Evolutionary conservation across 352 stramenopile genomes (phyloP).

Genomic region (Pelagophyceae sp.): DNA sequence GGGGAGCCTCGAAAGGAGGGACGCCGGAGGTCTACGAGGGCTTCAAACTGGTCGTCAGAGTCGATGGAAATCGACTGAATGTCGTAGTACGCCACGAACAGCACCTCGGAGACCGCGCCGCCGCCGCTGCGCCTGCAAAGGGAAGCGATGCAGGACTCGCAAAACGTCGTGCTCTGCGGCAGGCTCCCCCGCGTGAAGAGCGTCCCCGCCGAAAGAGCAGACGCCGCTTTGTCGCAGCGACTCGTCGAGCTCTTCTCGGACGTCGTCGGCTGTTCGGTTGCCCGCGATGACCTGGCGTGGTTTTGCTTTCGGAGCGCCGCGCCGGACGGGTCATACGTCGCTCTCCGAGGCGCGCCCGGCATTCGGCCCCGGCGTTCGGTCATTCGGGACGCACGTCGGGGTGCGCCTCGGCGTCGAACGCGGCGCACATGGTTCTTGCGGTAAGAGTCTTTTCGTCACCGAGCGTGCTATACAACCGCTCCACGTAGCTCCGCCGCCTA

Average conservation of each 20-base stretch:
- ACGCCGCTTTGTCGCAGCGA: neutral
- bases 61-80: slow-evolving; percentile 14
- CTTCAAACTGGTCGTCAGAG: slow-evolving; percentile 10
- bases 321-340: no score
- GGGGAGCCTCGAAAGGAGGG: no score
- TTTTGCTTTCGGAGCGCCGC: no score
- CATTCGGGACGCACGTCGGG: slow-evolving; percentile 4
- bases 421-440: neutral
- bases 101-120: neutral
- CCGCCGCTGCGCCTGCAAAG: neutral
- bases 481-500: neutral
- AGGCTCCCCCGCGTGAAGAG: neutral
- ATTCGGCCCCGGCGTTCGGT: no score
- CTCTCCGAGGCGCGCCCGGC: no score
- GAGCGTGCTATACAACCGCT: neutral
- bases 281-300: slow-evolving; percentile 2
- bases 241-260: neutral
- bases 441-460: slow-evolving; percentile 10
- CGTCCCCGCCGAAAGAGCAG: neutral
- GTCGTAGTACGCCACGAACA: slow-evolving; percentile 17
- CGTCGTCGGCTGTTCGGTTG: slow-evolving; percentile 1
- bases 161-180: no score
- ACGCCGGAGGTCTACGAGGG: no score
- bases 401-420: slow-evolving; percentile 18
- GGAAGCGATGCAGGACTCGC: no score